A percentile compares a stretch with the other conserved stretches of the same genome.
phyloP scores from a whole-genome alignment of 1,284 basidiomycete species.

The Pisolithus thermaeus region DNA sequence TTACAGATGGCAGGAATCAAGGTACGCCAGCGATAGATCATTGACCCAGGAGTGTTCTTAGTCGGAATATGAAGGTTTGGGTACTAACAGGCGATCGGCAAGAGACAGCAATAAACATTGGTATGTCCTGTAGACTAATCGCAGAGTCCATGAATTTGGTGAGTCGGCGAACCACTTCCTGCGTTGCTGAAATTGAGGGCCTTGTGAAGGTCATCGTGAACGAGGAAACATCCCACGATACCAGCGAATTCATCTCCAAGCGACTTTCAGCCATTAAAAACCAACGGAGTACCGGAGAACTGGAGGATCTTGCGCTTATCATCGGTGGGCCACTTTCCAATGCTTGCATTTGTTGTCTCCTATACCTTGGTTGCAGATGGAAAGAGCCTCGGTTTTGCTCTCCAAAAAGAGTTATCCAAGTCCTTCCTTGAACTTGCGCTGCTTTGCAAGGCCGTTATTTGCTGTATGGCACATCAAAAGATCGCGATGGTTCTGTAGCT shows the following conservation, averaged over 20 bases:
- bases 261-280: conserved; percentile 89
- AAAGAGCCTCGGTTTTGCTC: conserved; percentile 87
- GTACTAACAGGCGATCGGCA: conserved; percentile 97
- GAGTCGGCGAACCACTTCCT: conserved; percentile 16
- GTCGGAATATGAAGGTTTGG: conserved; percentile 67
- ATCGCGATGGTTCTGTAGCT: not conserved
- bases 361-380: conserved; percentile 57
- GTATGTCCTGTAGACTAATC: conserved; percentile 93
- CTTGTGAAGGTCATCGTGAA: conserved; percentile 81
- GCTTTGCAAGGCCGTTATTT: conserved; percentile 97
- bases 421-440: conserved; percentile 93
- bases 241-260: conserved; percentile 83
- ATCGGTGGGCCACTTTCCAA: conserved; percentile 63
- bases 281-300: conserved; percentile 84
- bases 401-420: conserved; percentile 89
- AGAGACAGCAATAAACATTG: conserved; percentile 99
- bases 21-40: conserved; percentile 32
- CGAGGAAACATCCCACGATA: conserved; percentile 81
- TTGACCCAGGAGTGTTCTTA: not conserved
- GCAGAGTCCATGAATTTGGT: conserved; percentile 99
- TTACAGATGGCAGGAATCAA: conserved; percentile 98
- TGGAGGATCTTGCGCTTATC: conserved; percentile 91
- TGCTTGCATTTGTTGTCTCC: not conserved
- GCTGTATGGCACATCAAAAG: conserved; percentile 57
- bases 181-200: not conserved